Percentiles rank a stretch among this genome's conserved stretches.
Evolutionary conservation across 78 protist genomes (phyloP).

Genomic region (Tieghemostelium lacteum): DNA sequence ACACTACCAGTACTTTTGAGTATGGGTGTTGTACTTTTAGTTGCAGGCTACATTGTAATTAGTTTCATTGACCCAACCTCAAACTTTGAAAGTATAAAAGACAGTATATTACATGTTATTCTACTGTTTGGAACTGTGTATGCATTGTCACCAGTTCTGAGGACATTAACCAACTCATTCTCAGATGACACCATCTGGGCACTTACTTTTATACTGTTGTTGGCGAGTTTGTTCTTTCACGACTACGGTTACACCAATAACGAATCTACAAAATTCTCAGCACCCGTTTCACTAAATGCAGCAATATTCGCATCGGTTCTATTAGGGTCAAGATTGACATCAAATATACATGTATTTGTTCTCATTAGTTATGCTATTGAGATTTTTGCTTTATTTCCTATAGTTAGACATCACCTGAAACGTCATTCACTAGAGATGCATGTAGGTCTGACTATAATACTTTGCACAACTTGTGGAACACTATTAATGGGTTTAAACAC

Average conservation of each 20-base stretch:
- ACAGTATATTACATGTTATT: constrained; percentile 66
- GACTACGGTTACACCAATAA: constrained; percentile 83
- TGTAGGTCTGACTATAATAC: constrained; percentile 40
- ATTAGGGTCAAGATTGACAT: constrained; percentile 82
- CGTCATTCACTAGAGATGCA: constrained; percentile 54
- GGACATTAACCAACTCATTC: constrained; percentile 82
- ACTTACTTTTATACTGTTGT: constrained; percentile 67
- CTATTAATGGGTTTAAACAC: constrained; percentile 57
- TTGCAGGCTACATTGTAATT: constrained; percentile 51
- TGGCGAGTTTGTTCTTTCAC: constrained; percentile 78
- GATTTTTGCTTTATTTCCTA: constrained; percentile 82
- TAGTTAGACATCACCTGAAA: constrained; percentile 69
- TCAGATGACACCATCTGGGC: constrained; percentile 88
- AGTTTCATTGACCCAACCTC: constrained; percentile 56
- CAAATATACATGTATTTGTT: constrained; percentile 82
- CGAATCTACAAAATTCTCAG: constrained; percentile 42
- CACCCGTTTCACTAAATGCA: constrained; percentile 85
- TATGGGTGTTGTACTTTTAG: constrained; percentile 40
- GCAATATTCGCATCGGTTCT: constrained; percentile 88
- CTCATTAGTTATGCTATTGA: constrained; percentile 75
- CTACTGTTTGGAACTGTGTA: constrained; percentile 70
- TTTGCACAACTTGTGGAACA: constrained; percentile 48
- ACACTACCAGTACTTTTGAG: constrained; percentile 31
- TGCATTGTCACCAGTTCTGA: constrained; percentile 82
- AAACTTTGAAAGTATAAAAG: constrained; percentile 38